Evolutionary conservation across 1,284 basidiomycete species (phyloP).

Genomic region (Earliella scabrosa): DNA sequence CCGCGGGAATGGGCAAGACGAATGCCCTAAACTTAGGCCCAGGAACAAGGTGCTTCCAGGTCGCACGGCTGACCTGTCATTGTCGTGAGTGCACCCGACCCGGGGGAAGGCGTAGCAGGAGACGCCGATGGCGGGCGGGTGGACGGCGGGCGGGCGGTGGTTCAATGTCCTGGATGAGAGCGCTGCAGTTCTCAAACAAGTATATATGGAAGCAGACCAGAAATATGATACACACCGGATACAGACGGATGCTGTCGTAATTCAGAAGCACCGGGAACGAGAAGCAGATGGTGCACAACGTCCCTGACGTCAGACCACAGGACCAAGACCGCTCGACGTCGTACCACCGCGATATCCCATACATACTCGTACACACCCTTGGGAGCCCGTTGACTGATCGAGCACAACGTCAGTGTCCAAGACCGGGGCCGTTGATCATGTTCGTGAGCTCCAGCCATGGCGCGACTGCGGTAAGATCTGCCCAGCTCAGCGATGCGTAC

Average conservation of each 20-base stretch:
- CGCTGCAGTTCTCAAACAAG: background rate
- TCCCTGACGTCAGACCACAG: background rate
- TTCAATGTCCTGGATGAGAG: background rate
- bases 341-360: conserved; percentile 3
- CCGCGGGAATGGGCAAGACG: conserved; percentile 10
- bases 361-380: conserved; percentile 11
- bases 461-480: conserved; percentile 70
- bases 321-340: conserved; percentile 6
- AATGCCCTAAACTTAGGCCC: conserved; percentile 5
- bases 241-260: conserved; percentile 3
- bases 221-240: conserved; percentile 17
- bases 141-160: background rate
- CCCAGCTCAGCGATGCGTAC: conserved; percentile 71
- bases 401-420: conserved; percentile 51
- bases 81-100: background rate
- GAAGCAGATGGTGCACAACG: background rate
- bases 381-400: background rate
- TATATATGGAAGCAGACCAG: background rate
- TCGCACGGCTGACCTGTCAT: background rate
- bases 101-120: background rate
- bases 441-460: conserved; percentile 77
- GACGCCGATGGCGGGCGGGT: no score
- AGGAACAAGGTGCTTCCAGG: background rate
- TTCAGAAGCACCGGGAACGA: background rate
- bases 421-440: conserved; percentile 67